Evolutionary conservation across 2,329 filamentous ascomycete species (phyloP), one percentile per base, ranked within the genome.

Genomic region (Monilinia polystroma): DNA sequence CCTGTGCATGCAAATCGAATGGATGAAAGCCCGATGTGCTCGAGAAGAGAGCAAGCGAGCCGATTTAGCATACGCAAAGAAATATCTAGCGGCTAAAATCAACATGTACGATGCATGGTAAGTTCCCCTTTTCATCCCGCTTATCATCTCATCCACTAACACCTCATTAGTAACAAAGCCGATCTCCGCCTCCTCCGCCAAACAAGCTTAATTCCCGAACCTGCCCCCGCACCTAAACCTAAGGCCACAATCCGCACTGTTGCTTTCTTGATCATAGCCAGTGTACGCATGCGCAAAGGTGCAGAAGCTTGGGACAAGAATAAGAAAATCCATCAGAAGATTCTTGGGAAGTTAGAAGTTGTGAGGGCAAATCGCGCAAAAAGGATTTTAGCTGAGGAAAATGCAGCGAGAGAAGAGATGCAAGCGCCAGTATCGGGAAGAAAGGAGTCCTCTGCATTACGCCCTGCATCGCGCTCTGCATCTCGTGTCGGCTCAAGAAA

Each of bases 101-200:
- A 87, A 93, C 73, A 87, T 96, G 74, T 93, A 92, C 73, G 90
- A 92, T 75, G 89, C 92, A 80, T 98, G 93, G 94, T 97, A 88
- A 73, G 91, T 89, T 71, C n/a, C 68, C 66, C 23, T 45, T 49
- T 55, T 26, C 4, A 52, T 62, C 60, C 55, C 20, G 67, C 64
- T 45, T 63, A 41, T 56, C 38, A 35, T 12, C 16, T 55, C 26
- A 58, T 38, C 66, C 66, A 72, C 73, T 68, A 66, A 69, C 38
- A 38, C 68, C 55, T 29, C 70, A 75, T 77, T 78, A 98, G 95
- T 81, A 99, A 98, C 81, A 90, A 94, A 78, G 90, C 92, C 68
- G 92, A 98, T 77, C 87, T 98, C 68, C 87, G 88, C 63, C 90
- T 97, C 75, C 88, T 98, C 70, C 86, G 90, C 73, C 85, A 90